These are phyloP conservation scores for Stemphylium beticola DNA, from an alignment of 2,329 filamentous ascomycete genomes.

Conservation along the genomic window DNA sequence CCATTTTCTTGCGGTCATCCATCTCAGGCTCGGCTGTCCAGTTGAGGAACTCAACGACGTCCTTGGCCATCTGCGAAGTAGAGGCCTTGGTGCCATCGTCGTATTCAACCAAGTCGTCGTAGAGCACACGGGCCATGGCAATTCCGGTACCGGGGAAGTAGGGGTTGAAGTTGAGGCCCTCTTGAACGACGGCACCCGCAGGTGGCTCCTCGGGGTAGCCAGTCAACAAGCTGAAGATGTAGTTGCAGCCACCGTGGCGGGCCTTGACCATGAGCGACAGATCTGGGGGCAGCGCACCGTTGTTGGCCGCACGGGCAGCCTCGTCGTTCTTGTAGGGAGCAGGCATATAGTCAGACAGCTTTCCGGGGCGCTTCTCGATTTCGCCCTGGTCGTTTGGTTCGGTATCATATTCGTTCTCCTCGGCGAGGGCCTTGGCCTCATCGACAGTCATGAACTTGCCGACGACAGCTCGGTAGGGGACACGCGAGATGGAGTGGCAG, in stretches of 20 bases:
- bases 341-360: constrained; percentile 97
- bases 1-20: constrained; percentile 99
- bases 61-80: constrained; percentile 99
- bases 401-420: constrained; percentile 98
- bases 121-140: constrained; percentile 97
- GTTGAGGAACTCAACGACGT: constrained; percentile 98
- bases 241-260: constrained; percentile 96
- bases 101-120: constrained; percentile 97
- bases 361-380: constrained; percentile 97
- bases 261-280: constrained; percentile 97
- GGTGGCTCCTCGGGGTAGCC: constrained; percentile 97
- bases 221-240: constrained; percentile 96
- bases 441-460: constrained; percentile 93
- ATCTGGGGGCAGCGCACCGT: constrained; percentile 96
- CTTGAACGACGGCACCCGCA: constrained; percentile 81
- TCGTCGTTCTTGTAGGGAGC: constrained; percentile 98
- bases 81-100: constrained; percentile 94
- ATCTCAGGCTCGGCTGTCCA: constrained; percentile 99
- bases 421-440: constrained; percentile 95
- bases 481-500: constrained; percentile 94
- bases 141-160: constrained; percentile 99
- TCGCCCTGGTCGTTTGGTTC: constrained; percentile 98
- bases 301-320: constrained; percentile 96
- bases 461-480: constrained; percentile 92
- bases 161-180: constrained; percentile 99